Percentiles rank a stretch among this genome's conserved stretches.
Evolutionary conservation across 225 moss, liverwort and hornwort species (phyloP).

Genomic region (Sphagnum contortum): DNA sequence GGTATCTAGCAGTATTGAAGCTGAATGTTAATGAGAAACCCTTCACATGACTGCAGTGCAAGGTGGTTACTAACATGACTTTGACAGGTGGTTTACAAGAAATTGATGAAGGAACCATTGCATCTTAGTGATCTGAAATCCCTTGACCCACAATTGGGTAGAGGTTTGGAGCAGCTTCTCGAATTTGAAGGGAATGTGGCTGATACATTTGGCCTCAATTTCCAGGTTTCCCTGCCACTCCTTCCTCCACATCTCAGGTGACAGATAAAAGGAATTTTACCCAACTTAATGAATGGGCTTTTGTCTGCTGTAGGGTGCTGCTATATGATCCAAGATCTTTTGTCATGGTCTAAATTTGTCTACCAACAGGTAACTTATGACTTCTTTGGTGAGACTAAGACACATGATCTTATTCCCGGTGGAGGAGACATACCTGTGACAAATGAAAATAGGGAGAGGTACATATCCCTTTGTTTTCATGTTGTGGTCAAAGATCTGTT

Average conservation of each 20-base stretch:
- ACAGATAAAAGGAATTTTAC: not conserved
- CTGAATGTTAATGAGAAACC: too few relatives aligned
- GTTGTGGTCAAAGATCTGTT: too few relatives aligned
- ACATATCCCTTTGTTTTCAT: not conserved
- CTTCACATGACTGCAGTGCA: too few relatives aligned
- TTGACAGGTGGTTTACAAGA: constrained; percentile 62
- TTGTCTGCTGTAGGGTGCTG: constrained; percentile 1
- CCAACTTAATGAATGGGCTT: not conserved
- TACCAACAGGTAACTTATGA: constrained; percentile 53
- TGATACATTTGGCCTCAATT: constrained; percentile 41
- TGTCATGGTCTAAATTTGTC: too few relatives aligned
- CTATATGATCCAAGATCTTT: not conserved
- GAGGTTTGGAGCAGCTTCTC: constrained; percentile 56
- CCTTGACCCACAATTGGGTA: constrained; percentile 51
- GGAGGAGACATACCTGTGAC: constrained; percentile 40
- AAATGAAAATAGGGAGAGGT: constrained; percentile 61
- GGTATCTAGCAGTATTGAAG: too few relatives aligned
- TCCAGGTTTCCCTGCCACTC: constrained; percentile 31
- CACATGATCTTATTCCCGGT: constrained; percentile 46
- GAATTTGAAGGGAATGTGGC: constrained; percentile 57
- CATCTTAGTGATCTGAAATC: constrained; percentile 57
- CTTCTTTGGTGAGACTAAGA: constrained; percentile 66
- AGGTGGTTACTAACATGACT: too few relatives aligned
- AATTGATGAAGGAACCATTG: constrained; percentile 27
- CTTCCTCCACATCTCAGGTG: not conserved